Percentiles rank a stretch among this genome's conserved stretches.
phyloP scores from a whole-genome alignment of 2,329 filamentous ascomycete genomes.

The Trichoderma asperellum region DNA sequence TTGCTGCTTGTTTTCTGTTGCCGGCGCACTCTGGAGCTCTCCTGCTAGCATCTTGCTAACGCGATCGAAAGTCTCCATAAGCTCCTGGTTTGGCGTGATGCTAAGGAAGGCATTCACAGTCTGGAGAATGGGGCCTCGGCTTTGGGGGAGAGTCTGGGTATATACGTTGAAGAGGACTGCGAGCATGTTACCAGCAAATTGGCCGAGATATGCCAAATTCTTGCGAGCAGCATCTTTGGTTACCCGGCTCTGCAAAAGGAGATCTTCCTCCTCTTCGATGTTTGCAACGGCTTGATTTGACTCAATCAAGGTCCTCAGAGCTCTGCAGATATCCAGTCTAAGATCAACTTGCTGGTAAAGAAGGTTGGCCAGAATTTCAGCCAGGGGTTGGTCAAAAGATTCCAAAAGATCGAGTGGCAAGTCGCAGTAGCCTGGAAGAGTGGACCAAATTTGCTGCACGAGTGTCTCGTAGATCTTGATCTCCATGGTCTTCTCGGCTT shows the following conservation, averaged over 20 bases:
- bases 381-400: slow-evolving; percentile 85
- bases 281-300: slow-evolving; percentile 82
- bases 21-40: slow-evolving; percentile 61
- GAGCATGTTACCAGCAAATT: slow-evolving; percentile 83
- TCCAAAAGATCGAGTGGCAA: slow-evolving; percentile 77
- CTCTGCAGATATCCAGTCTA: slow-evolving; percentile 83
- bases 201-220: slow-evolving; percentile 80
- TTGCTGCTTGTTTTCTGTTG: slow-evolving; percentile 65
- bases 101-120: slow-evolving; percentile 95
- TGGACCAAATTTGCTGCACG: slow-evolving; percentile 93
- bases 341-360: slow-evolving; percentile 91
- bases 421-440: slow-evolving; percentile 92
- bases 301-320: slow-evolving; percentile 83
- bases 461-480: slow-evolving; percentile 97
- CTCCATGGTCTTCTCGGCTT: slow-evolving; percentile 88
- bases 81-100: slow-evolving; percentile 76
- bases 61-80: slow-evolving; percentile 85
- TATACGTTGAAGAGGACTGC: slow-evolving; percentile 99
- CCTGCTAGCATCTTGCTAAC: slow-evolving; percentile 82
- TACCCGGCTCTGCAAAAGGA: slow-evolving; percentile 78
- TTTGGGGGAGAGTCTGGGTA: slow-evolving; percentile 91
- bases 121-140: slow-evolving; percentile 85
- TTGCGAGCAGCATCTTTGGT: slow-evolving; percentile 73
- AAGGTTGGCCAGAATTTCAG: slow-evolving; percentile 87
- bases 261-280: slow-evolving; percentile 71